phyloP scores from a whole-genome alignment of 139 green algal genomes.

The Chlorella sp. region DNA sequence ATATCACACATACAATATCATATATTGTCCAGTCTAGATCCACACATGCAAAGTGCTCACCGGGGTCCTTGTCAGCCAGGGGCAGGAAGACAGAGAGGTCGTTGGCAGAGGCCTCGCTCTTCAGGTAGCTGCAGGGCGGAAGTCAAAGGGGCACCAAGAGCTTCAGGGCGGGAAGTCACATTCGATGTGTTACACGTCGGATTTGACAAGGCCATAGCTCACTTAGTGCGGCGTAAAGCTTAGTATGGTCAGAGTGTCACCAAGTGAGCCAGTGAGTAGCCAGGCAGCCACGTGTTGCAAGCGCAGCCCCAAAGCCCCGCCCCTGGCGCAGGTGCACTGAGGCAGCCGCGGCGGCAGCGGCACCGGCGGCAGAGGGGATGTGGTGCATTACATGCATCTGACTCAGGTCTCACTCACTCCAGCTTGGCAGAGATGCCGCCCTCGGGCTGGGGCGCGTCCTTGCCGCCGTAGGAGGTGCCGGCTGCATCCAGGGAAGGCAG shows the following conservation, averaged over 20 bases:
- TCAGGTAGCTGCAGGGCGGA: background rate
- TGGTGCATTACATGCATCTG: background rate
- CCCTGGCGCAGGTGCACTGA: too few species aligned
- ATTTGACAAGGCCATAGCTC: too few species aligned
- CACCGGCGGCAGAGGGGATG: too few species aligned
- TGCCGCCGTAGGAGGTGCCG: background rate
- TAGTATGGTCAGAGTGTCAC: background rate
- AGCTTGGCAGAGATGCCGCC: conserved; percentile 3
- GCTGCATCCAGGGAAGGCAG: background rate
- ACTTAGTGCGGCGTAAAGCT: too few species aligned
- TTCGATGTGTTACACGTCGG: too few species aligned
- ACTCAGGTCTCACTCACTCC: background rate
- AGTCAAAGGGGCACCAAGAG: background rate
- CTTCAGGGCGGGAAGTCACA: too few species aligned
- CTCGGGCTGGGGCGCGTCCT: background rate
- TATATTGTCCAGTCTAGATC: too few species aligned
- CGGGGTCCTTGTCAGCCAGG: background rate
- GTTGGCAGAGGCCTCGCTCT: background rate
- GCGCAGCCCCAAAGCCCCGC: too few species aligned
- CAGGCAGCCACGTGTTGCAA: background rate
- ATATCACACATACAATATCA: too few species aligned
- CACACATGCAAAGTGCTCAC: background rate
- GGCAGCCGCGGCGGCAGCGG: too few species aligned
- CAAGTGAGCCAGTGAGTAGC: too few species aligned
- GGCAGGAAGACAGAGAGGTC: background rate